These are phyloP conservation scores for Psilocybe sp. DNA, from an alignment of 768 basidiomycete species.

Conservation along the genomic window DNA sequence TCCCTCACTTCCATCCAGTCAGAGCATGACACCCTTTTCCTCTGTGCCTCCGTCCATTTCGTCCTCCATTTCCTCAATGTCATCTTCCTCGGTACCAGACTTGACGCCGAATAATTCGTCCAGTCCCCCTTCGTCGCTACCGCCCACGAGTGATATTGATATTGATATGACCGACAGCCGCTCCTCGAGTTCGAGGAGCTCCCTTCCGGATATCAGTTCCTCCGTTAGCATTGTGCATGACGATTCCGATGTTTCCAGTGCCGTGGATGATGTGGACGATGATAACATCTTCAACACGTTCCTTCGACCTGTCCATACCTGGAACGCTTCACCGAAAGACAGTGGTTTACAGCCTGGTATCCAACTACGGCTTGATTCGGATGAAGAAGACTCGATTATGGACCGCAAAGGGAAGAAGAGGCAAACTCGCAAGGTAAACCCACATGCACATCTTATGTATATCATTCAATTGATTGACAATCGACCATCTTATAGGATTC, in stretches of 20 bases:
- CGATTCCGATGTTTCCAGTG: conserved; percentile 12
- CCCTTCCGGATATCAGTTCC: neutral
- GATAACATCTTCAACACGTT: conserved; percentile 31
- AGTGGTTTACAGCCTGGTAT: conserved; percentile 37
- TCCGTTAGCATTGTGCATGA: conserved; percentile 11
- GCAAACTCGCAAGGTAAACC: conserved; percentile 24
- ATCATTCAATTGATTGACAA: neutral
- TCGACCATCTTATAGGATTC: conserved; percentile 30
- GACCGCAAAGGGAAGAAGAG: conserved; percentile 27
- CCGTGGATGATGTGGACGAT: conserved; percentile 32
- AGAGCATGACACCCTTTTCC: conserved; percentile 12
- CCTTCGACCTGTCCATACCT: conserved; percentile 42
- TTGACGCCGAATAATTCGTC: conserved; percentile 68
- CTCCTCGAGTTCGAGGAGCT: conserved; percentile 8
- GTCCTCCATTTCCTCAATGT: too few species aligned
- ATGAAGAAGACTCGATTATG: conserved; percentile 26
- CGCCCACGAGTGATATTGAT: conserved; percentile 37
- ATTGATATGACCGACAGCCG: conserved; percentile 22
- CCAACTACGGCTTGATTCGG: conserved; percentile 28
- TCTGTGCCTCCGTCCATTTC: conserved; percentile 25
- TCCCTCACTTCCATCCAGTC: conserved; percentile 12
- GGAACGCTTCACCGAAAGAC: conserved; percentile 34
- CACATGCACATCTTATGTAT: neutral
- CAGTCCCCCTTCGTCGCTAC: conserved; percentile 49
- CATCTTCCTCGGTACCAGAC: conserved; percentile 47